Evolutionary conservation across 805 yeast species (phyloP), one percentile per base, ranked within the genome.

Genomic region (Vanderwaltozyma tropicalis): DNA sequence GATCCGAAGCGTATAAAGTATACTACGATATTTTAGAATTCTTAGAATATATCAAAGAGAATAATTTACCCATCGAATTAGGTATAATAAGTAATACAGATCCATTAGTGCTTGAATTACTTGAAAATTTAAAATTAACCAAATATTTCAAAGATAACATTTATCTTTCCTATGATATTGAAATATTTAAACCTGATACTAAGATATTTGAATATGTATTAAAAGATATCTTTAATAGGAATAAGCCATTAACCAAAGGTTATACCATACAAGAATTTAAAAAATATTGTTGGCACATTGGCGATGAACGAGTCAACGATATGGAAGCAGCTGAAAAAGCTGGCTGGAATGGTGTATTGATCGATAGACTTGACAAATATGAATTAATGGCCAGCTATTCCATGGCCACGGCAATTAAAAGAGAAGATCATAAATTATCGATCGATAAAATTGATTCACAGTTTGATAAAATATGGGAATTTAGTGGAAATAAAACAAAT

Each of bases 11-110:
- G 0, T 80, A 79, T 50, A 50, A 48, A 4, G 60, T 74, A 4
- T 76, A 62, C 46, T 67, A 66, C 2, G 88, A 79, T 50, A 74
- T 78, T 5, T 41, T 64, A 1, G 69, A 69, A 5, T 65, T 73
- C 4, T 53, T 78, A 34, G 44, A 51, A 19, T 47, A 41, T 10
- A 53, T 69, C 21, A 51, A 54, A 29, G 44, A 49, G 5, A 47
- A 52, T 14, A 34, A 45, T 35, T 59, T 61, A 10, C 65, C 61
- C 5, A 52, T 70, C 1, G 48, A 57, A 1, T 32, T 74, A 8
- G 66, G 73, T 1, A 65, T 74, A 4, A 61, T 75, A 8, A 72
- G 80, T 40, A 81, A 81, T 51, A 76, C 85, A 0, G 88, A 80
- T 54, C 68, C 71, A 2, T 49, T 77, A 13, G 71, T 72, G n/a